These are phyloP conservation scores for Fusarium sp. DNA, from an alignment of 2,329 filamentous ascomycete species.

Conservation along the genomic window DNA sequence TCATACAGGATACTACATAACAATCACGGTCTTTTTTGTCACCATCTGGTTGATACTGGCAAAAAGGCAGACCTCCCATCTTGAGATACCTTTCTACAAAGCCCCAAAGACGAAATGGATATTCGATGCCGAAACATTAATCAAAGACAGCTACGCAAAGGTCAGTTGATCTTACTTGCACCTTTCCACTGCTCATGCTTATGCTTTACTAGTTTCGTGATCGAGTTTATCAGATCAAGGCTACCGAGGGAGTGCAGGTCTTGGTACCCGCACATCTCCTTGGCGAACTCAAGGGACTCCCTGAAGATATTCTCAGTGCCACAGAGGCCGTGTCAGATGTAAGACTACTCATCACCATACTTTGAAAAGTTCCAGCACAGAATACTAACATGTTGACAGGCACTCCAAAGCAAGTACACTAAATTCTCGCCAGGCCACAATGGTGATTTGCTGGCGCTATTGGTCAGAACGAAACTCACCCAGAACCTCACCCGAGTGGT, in stretches of 20 bases:
- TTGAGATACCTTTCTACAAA: conserved; percentile 62
- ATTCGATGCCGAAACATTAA: conserved; percentile 62
- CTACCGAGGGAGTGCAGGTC: conserved; percentile 64
- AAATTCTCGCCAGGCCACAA: conserved; percentile 63
- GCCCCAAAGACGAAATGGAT: conserved; percentile 65
- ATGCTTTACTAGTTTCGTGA: conserved; percentile 59
- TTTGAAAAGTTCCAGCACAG: neutral
- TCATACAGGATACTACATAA: conserved; percentile 58
- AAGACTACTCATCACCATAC: neutral
- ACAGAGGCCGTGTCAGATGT: conserved; percentile 64
- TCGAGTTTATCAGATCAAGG: conserved; percentile 64
- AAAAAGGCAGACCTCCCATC: conserved; percentile 48
- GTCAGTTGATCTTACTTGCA: conserved; percentile 45
- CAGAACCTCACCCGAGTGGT: conserved; percentile 62
- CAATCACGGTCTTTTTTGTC: conserved; percentile 55
- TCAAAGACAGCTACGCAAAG: conserved; percentile 64
- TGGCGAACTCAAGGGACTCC: conserved; percentile 62
- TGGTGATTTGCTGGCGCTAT: conserved; percentile 58
- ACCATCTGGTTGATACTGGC: conserved; percentile 57
- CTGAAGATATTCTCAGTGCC: conserved; percentile 63
- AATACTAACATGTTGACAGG: conserved; percentile 50
- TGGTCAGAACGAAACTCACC: conserved; percentile 62
- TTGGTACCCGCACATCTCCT: conserved; percentile 61
- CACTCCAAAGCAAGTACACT: conserved; percentile 65
- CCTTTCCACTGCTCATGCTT: conserved; percentile 18